Base-by-base conservation (phyloP, 139 green algal genomes). In the Penium margaritaceum region DNA sequence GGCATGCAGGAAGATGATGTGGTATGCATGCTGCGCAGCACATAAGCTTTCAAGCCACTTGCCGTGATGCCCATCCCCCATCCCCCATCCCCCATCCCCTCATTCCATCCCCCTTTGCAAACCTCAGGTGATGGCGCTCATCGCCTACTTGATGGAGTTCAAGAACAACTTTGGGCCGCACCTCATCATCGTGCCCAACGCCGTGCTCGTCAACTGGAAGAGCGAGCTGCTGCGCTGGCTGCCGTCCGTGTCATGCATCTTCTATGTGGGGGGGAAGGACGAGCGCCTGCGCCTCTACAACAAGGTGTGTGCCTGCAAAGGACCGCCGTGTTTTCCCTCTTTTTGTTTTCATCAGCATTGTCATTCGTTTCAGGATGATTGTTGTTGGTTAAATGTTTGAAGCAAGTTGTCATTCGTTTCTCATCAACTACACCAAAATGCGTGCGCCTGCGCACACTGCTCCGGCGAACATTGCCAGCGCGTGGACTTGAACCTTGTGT, bases 141-240 rank as follows among this genome's bases (percentile, higher is more conserved):
- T 98, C 36, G 89, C 86, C 1, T 91, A 97, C 86, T 75, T 99
- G 24, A 95, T 95, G 84, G 91, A 98, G 86, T 81, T 90, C 84
- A 98, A 80, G 54, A 91, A 90, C 33, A 87, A 85, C 24, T 97
- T 93, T 90, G 91, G 90, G 7, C 94, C 92, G 0, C 94, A 96
- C 86, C 85, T 99, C 24, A 96, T 99, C 82, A 96, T 96, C 58
- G 91, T 97, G 54, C 94, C 94, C 68, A 96, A 97, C 70, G 92
- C 92, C 4, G 94, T 99, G 46, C 88, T 98, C 1, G 89, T 96
- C 33, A 98, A 98, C 85, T 99, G 94, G 94, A 93, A 91, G 33
- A 32, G 21, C 5, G 94, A 99, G 87, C 82, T 99, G 17, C 81
- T 84, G 12, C 78, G 81, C 33, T 98, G 94, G 93, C 86, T 97